A percentile compares a stretch with the other conserved stretches of the same genome.
Conservation (phyloP, 768 basidiomycete genomes). For the Nidularia sp. region DNA sequence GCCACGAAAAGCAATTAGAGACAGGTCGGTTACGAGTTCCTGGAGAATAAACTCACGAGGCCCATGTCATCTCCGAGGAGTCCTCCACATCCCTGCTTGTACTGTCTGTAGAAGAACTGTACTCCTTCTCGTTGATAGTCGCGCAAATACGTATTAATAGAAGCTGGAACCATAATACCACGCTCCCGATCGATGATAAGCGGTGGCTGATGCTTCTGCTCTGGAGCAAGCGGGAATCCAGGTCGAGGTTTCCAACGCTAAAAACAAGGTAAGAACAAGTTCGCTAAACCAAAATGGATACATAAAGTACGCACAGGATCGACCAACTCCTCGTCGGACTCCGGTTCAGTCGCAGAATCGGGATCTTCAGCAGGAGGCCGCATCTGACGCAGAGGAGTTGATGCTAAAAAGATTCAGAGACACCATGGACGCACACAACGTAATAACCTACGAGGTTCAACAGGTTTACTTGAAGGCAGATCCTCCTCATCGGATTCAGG, state of each 20-base stretch:
- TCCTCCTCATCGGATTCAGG: constrained; percentile 27
- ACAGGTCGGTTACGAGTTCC: neutral
- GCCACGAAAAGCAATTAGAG: neutral
- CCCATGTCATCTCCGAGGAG: constrained; percentile 98
- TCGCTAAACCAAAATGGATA: neutral
- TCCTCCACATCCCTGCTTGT: constrained; percentile 65
- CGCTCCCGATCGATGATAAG: constrained; percentile 45
- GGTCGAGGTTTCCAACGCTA: constrained; percentile 48
- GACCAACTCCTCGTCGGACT: constrained; percentile 23
- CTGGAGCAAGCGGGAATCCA: constrained; percentile 43
- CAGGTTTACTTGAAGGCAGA: neutral
- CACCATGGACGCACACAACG: neutral
- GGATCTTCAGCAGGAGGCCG: neutral
- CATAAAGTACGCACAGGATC: constrained; percentile 12
- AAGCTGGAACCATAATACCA: constrained; percentile 51
- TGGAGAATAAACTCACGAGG: constrained; percentile 33
- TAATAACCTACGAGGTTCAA: neutral
- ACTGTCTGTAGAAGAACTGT: constrained; percentile 75
- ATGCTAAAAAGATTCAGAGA: too few species aligned
- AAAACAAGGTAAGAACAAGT: neutral
- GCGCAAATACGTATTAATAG: constrained; percentile 84
- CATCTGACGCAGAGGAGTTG: neutral
- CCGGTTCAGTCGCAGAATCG: constrained; percentile 10
- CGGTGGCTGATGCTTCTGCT: constrained; percentile 37
- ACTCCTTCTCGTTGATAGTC: constrained; percentile 89